Evolutionary conservation across 176 grass and related monocot genomes (phyloP), one percentile per base, ranked within the genome.

Genomic region (Saccharum officinarum): DNA sequence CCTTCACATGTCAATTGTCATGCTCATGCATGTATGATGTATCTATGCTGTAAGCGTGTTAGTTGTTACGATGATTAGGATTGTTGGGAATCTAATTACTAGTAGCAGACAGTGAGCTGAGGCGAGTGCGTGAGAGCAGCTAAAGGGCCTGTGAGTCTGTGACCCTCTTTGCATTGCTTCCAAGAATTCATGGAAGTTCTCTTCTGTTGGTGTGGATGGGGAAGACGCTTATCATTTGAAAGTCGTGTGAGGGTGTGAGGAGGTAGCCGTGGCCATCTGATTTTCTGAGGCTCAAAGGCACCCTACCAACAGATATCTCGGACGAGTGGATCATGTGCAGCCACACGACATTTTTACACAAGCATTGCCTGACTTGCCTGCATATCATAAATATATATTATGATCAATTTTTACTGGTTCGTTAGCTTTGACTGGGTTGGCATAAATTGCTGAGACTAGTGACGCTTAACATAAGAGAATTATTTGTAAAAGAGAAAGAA

Each of bases 121-220:
- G 50, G 49, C 77, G 66, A 68, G 38, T 55, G 37, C 12, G 44
- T 18, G 42, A 14, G 69, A 67, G 26, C 41, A 67, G 57, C 31
- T 16, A 61, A 69, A 78, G 36, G 23, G 69, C 10, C 10, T 33
- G 37, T 11, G 70, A 42, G 28, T 26, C 65, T 20, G 46, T 34
- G 26, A 17, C 23, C 69, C 37, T 59, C 69, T 83, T 83, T 64
- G 90, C 86, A 83, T 86, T 64, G 90, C 86, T 86, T 86, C n/a
- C 34, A 80, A 45, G n/a, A n/a, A 37, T 77, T 67, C 74, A 31
- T 10, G 55, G 42, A 73, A n/a, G 23, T 41, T 8, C 52, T 40
- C 22, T 54, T n/a, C 34, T 82, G 79, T 61, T 76, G 33, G 11
- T 71, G 38, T 77, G 64, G 54, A 76, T 36, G n/a, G 67, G 41